Evolutionary conservation across 352 stramenopile species (phyloP).

Genomic region (Phytophthora capsici): DNA sequence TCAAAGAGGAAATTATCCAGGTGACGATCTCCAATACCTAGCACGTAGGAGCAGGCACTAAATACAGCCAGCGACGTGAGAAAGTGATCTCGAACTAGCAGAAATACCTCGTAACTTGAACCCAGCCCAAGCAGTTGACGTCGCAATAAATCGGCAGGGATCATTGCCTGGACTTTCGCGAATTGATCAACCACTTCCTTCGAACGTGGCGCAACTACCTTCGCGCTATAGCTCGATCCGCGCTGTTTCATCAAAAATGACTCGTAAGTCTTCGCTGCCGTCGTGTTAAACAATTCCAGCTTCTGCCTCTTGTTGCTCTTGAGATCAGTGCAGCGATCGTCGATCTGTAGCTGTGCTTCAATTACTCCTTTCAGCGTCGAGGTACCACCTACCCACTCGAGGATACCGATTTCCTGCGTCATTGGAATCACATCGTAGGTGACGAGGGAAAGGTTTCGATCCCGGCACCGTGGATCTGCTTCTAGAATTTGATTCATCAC

Average conservation of each 20-base stretch:
- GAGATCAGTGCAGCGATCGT: slow-evolving; percentile 61
- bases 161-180: slow-evolving; percentile 58
- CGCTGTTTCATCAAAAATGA: slow-evolving; percentile 78
- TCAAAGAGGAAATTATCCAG: slow-evolving; percentile 93
- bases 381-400: slow-evolving; percentile 85
- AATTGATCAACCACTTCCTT: slow-evolving; percentile 66
- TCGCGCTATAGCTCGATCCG: slow-evolving; percentile 69
- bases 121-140: slow-evolving; percentile 76
- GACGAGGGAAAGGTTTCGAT: slow-evolving; percentile 62
- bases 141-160: slow-evolving; percentile 81
- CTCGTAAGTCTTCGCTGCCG: slow-evolving; percentile 74
- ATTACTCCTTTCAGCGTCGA: slow-evolving; percentile 83
- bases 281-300: slow-evolving; percentile 81
- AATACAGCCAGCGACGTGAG: slow-evolving; percentile 84
- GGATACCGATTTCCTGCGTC: slow-evolving; percentile 83
- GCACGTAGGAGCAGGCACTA: slow-evolving; percentile 86
- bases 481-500: slow-evolving; percentile 92
- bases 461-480: slow-evolving; percentile 64
- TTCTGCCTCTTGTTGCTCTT: slow-evolving; percentile 76
- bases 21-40: slow-evolving; percentile 92
- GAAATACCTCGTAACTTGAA: slow-evolving; percentile 80
- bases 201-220: slow-evolving; percentile 59
- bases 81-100: slow-evolving; percentile 87
- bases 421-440: slow-evolving; percentile 92
- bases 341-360: slow-evolving; percentile 71